A percentile compares a stretch with the other conserved stretches of the same genome.
phyloP scores from a whole-genome alignment of 768 basidiomycete species.

The Panaeolus cyanescens region DNA sequence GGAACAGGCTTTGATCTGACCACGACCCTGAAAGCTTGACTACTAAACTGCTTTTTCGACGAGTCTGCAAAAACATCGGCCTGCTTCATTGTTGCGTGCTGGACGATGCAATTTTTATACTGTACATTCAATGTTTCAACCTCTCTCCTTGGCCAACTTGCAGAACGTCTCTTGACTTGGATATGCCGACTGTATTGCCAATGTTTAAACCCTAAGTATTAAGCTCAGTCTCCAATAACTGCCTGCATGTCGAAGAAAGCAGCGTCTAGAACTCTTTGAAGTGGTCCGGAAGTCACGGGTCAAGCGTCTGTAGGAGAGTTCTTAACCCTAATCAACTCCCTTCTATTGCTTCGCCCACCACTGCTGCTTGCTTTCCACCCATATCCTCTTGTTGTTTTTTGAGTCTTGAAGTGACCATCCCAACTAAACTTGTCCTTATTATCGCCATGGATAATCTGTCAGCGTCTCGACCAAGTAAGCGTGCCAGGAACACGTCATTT shows the following conservation, averaged over 20 bases:
- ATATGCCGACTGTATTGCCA: not conserved
- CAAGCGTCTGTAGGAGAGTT: conserved; percentile 1
- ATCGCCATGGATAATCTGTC: conserved; percentile 1
- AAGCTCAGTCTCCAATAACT: not conserved
- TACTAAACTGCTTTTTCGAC: too few species aligned
- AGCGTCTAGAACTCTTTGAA: not conserved
- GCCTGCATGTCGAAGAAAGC: conserved; percentile 2
- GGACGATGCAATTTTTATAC: too few species aligned
- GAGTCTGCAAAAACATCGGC: too few species aligned
- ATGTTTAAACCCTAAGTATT: not conserved
- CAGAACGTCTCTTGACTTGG: too few species aligned
- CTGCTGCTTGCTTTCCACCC: not conserved
- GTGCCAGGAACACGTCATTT: not conserved
- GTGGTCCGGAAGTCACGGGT: conserved; percentile 17
- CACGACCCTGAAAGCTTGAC: too few species aligned
- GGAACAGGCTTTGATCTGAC: not conserved
- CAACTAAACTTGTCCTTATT: not conserved
- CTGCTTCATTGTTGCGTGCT: not conserved
- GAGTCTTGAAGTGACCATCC: conserved; percentile 3
- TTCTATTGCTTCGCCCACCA: conserved; percentile 4
- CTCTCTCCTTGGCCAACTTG: too few species aligned
- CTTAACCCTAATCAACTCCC: conserved; percentile 1
- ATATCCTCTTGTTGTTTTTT: conserved; percentile 1
- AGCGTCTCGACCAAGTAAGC: not conserved
- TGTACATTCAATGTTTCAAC: too few species aligned